Evolutionary conservation across 2,329 filamentous ascomycete genomes (phyloP).

Genomic region (Aspergillus tanneri): DNA sequence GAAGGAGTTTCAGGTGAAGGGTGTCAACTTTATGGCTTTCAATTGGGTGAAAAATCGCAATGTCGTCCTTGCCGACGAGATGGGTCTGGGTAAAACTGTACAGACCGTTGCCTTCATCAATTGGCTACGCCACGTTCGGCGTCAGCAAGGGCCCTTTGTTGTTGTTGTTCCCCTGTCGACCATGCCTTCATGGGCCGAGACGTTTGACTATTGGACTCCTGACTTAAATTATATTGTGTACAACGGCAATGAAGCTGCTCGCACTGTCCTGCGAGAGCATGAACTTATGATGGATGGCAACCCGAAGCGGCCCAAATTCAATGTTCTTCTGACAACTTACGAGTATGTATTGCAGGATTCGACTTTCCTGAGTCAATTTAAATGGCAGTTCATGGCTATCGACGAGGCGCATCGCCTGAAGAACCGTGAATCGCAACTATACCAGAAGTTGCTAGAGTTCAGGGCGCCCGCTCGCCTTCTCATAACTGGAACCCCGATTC

Average conservation of each 20-base stretch:
- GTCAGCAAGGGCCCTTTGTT: constrained; percentile 90
- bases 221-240: constrained; percentile 98
- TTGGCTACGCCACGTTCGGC: constrained; percentile 87
- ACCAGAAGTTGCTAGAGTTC: constrained; percentile 80
- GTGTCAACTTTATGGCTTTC: constrained; percentile 90
- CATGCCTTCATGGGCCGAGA: constrained; percentile 97
- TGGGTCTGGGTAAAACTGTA: constrained; percentile 97
- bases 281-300: constrained; percentile 87
- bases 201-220: constrained; percentile 93
- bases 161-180: constrained; percentile 97
- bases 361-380: constrained; percentile 80
- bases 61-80: constrained; percentile 96
- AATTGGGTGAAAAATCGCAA: constrained; percentile 95
- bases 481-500: constrained; percentile 95
- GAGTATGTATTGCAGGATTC: constrained; percentile 91
- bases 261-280: constrained; percentile 83
- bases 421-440: constrained; percentile 92
- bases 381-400: constrained; percentile 95
- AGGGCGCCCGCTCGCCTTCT: constrained; percentile 83
- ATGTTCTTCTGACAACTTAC: constrained; percentile 95
- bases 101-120: constrained; percentile 97
- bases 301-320: constrained; percentile 87
- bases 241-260: constrained; percentile 81
- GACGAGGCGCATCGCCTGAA: constrained; percentile 97
- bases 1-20: constrained; percentile 88